These are phyloP conservation scores for Candida arabinofermentans DNA, from an alignment of 805 yeast genomes.

Conservation along the genomic window DNA sequence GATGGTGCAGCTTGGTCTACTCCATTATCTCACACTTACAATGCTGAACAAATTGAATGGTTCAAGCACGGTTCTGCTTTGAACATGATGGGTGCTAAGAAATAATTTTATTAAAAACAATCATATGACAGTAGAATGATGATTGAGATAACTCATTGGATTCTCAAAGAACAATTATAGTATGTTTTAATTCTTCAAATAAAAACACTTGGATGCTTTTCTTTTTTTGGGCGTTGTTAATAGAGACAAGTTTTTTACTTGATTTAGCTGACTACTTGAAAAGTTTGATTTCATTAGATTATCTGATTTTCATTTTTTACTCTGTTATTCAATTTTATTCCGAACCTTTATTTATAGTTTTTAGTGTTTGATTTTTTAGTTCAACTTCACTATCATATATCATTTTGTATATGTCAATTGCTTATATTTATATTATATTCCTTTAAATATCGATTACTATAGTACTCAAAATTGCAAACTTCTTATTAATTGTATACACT, in stretches of 20 bases:
- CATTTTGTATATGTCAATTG: neutral
- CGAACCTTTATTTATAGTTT: slow-evolving; percentile 1
- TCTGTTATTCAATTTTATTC: neutral
- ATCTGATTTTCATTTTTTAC: neutral
- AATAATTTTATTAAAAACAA: slow-evolving; percentile 11
- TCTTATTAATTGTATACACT: too few species aligned
- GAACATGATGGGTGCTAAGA: slow-evolving; percentile 65
- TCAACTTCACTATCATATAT: neutral
- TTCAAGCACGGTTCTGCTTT: slow-evolving; percentile 98
- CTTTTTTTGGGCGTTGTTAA: slow-evolving; percentile 5
- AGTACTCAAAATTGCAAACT: too few species aligned
- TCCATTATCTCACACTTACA: slow-evolving; percentile 93
- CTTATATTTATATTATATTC: slow-evolving; percentile 1
- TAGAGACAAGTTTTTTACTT: neutral
- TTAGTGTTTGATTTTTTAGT: slow-evolving; percentile 1
- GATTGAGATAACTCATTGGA: neutral
- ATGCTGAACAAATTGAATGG: slow-evolving; percentile 96
- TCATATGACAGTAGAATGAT: neutral
- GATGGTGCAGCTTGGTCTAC: slow-evolving; percentile 85
- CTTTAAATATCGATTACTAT: too few species aligned
- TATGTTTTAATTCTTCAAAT: neutral
- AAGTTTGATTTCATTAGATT: neutral
- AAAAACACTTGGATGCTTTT: neutral
- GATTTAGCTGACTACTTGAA: too few species aligned
- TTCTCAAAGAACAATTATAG: neutral